Conservation (phyloP, 192 early-diverging fungal species). For the Umbelopsis vinacea region DNA sequence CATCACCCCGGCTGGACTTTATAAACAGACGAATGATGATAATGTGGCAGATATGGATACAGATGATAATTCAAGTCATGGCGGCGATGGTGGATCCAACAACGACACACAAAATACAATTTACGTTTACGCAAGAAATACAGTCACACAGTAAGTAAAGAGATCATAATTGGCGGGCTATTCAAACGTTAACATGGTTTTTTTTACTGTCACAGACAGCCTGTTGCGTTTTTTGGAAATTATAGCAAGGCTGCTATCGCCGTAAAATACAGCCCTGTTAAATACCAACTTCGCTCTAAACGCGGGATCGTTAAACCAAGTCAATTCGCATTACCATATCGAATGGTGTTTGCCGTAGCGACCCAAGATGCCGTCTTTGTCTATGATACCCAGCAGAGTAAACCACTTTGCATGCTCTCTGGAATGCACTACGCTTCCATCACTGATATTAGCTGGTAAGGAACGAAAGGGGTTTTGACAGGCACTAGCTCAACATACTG, state of each 20-base stretch:
- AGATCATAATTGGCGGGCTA: background rate
- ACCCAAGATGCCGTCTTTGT: constrained; percentile 82
- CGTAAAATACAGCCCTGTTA: constrained; percentile 69
- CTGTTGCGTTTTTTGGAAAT: constrained; percentile 70
- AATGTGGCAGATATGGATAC: constrained; percentile 21
- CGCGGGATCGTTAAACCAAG: background rate
- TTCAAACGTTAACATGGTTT: background rate
- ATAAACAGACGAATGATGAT: constrained; percentile 37
- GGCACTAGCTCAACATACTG: constrained; percentile 8
- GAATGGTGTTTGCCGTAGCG: constrained; percentile 86
- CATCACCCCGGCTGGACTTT: constrained; percentile 79
- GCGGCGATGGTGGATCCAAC: background rate
- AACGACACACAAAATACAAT: constrained; percentile 61
- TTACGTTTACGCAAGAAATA: constrained; percentile 70
- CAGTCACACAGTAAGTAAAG: constrained; percentile 49
- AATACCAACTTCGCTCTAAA: constrained; percentile 23
- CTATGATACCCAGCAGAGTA: constrained; percentile 82
- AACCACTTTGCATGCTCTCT: constrained; percentile 72
- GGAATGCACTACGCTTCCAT: constrained; percentile 90
- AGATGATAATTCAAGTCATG: constrained; percentile 11
- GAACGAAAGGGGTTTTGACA: background rate
- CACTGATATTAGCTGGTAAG: constrained; percentile 88
- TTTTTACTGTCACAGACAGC: constrained; percentile 42
- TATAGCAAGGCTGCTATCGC: constrained; percentile 81
- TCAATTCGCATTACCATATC: constrained; percentile 62